phyloP scores from a whole-genome alignment of 176 grass and related monocot species.

The Thinopyrum elongatum region DNA sequence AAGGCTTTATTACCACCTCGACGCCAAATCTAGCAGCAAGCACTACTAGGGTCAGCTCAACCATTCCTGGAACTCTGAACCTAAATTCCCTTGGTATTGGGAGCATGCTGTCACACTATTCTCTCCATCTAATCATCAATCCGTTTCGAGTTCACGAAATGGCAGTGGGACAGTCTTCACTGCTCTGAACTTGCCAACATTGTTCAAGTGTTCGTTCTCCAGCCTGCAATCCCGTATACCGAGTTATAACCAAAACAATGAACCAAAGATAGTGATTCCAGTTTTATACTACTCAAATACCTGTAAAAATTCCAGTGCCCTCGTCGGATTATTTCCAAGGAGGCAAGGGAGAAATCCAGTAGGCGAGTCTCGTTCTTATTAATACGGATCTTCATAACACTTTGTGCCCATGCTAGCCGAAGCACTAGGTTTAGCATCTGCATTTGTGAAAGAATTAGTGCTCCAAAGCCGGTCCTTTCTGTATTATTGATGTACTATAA shows the following conservation, averaged over 20 bases:
- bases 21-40: constrained; percentile 23
- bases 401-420: constrained; percentile 84
- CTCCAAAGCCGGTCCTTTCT: neutral
- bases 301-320: constrained; percentile 98
- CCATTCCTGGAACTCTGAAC: constrained; percentile 8
- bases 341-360: constrained; percentile 75
- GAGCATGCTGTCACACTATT: neutral
- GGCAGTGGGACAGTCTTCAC: constrained; percentile 82
- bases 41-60: neutral
- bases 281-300: constrained; percentile 23
- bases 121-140: constrained; percentile 38
- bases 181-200: constrained; percentile 82
- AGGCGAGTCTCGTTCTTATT: constrained; percentile 45
- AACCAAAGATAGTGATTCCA: neutral
- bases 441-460: constrained; percentile 22
- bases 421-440: constrained; percentile 79
- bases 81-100: constrained; percentile 28
- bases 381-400: constrained; percentile 62
- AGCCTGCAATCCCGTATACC: constrained; percentile 35
- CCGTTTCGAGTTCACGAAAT: constrained; percentile 73
- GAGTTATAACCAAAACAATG: neutral
- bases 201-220: constrained; percentile 93
- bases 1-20: constrained; percentile 42
- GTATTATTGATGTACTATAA: neutral
- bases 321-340: constrained; percentile 76